Percentiles rank a stretch among this genome's conserved stretches.
Conservation (phyloP, 305 asterid genomes). For the Petunia hybrid region DNA sequence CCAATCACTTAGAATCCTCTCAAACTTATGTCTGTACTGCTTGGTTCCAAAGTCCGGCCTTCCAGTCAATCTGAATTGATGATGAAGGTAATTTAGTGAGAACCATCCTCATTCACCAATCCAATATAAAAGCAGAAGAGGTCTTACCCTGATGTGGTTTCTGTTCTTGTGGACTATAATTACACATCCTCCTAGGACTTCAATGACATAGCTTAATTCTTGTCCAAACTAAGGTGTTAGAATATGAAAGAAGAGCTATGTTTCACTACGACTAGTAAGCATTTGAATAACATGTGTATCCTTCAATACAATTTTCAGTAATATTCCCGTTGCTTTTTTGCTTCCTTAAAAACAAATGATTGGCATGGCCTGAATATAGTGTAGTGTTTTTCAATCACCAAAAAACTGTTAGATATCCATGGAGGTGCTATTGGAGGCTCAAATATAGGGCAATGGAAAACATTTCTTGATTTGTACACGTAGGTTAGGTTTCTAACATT, state of each 20-base stretch:
- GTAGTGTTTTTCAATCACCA: conserved; percentile 84
- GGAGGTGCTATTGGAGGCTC: conserved; percentile 66
- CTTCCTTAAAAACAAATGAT: conserved; percentile 3
- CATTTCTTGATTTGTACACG: conserved; percentile 71
- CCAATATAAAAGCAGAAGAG: not conserved
- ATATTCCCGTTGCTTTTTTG: conserved; percentile 1
- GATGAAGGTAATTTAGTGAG: conserved; percentile 70
- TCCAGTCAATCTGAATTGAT: conserved; percentile 75
- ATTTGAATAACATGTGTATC: conserved; percentile 27
- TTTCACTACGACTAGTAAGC: conserved; percentile 7
- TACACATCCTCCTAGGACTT: conserved; percentile 14
- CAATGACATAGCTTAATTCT: conserved; percentile 19
- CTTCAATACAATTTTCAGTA: conserved; percentile 13
- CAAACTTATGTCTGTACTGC: conserved; percentile 70
- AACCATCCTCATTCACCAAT: not conserved
- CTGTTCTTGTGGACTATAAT: conserved; percentile 24
- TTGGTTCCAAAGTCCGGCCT: conserved; percentile 62
- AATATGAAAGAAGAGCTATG: not conserved
- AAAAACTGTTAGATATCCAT: conserved; percentile 68
- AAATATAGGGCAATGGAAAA: conserved; percentile 76
- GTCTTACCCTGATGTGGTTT: conserved; percentile 25
- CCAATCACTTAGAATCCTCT: conserved; percentile 89
- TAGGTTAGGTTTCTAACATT: conserved; percentile 65
- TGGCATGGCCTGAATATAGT: conserved; percentile 32
- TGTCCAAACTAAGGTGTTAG: conserved; percentile 16